These are phyloP conservation scores for Quillaja saponaria DNA, from an alignment of 306 rosid genomes.

Conservation along the genomic window DNA sequence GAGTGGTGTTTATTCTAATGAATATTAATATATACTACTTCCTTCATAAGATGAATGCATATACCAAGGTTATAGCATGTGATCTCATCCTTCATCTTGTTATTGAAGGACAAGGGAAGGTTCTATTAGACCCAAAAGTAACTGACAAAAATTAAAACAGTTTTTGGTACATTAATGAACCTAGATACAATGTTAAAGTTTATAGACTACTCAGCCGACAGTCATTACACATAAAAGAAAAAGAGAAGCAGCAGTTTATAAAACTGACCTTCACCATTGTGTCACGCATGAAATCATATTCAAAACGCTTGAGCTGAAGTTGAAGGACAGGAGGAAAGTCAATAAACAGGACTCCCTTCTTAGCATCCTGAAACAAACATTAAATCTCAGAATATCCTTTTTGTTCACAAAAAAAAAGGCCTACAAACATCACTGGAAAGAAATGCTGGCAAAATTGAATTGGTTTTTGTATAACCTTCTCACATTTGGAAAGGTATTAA, in stretches of 20 bases:
- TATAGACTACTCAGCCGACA: not conserved
- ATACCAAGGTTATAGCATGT: too few species aligned
- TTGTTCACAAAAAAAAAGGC: too few species aligned
- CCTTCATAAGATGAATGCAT: too few species aligned
- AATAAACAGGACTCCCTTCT: constrained; percentile 84
- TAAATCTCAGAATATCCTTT: not conserved
- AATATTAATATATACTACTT: not conserved
- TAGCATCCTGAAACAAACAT: constrained; percentile 74
- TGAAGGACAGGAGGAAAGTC: constrained; percentile 99
- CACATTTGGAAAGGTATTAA: too few species aligned
- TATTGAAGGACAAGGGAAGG: too few species aligned
- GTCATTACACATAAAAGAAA: not conserved
- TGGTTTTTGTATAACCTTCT: too few species aligned
- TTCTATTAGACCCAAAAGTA: too few species aligned
- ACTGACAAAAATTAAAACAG: too few species aligned
- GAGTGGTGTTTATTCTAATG: not conserved
- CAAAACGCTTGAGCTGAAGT: constrained; percentile 92
- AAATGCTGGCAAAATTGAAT: not conserved
- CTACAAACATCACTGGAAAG: not conserved
- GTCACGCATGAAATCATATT: constrained; percentile 82
- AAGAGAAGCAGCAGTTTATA: constrained; percentile 12
- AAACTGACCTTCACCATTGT: constrained; percentile 90
- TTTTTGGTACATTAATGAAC: not conserved
- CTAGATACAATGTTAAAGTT: not conserved
- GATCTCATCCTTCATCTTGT: too few species aligned